Evolutionary conservation across 1,284 basidiomycete genomes (phyloP).

Genomic region (Anthracocystis panici-leucophaei): DNA sequence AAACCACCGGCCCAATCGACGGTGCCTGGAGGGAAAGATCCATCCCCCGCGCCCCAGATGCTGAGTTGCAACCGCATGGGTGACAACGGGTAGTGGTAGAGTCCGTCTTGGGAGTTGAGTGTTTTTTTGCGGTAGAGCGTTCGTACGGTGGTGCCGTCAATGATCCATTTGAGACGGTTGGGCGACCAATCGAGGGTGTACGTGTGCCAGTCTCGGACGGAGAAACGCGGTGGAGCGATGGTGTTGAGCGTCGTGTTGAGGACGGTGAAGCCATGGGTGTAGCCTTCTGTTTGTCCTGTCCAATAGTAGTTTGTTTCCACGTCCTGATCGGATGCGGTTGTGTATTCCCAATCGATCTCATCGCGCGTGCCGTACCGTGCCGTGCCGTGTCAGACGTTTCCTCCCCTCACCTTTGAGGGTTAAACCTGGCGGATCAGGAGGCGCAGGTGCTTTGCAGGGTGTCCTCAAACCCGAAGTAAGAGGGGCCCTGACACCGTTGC

Average conservation of each 20-base stretch:
- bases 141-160: conserved; percentile 49
- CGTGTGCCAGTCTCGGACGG: conserved; percentile 41
- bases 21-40: conserved; percentile 38
- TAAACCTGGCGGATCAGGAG: too few species aligned
- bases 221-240: conserved; percentile 23
- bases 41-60: conserved; percentile 57
- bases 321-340: conserved; percentile 25
- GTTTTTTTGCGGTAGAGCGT: conserved; percentile 49
- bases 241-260: conserved; percentile 11
- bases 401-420: too few species aligned
- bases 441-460: too few species aligned
- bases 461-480: too few species aligned
- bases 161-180: conserved; percentile 47
- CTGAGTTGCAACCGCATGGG: conserved; percentile 52
- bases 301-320: conserved; percentile 51
- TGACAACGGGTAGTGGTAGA: conserved; percentile 51
- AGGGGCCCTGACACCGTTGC: too few species aligned
- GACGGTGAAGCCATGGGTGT: conserved; percentile 39
- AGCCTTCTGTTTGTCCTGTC: conserved; percentile 38
- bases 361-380: conserved; percentile 19
- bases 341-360: conserved; percentile 58
- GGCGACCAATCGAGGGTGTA: conserved; percentile 56
- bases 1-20: conserved; percentile 54
- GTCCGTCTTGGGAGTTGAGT: conserved; percentile 22
- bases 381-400: conserved; percentile 1